Evolutionary conservation across 169 alveolate species (phyloP), one percentile per base, ranked within the genome.

Genomic region (Eimeria sp.): DNA sequence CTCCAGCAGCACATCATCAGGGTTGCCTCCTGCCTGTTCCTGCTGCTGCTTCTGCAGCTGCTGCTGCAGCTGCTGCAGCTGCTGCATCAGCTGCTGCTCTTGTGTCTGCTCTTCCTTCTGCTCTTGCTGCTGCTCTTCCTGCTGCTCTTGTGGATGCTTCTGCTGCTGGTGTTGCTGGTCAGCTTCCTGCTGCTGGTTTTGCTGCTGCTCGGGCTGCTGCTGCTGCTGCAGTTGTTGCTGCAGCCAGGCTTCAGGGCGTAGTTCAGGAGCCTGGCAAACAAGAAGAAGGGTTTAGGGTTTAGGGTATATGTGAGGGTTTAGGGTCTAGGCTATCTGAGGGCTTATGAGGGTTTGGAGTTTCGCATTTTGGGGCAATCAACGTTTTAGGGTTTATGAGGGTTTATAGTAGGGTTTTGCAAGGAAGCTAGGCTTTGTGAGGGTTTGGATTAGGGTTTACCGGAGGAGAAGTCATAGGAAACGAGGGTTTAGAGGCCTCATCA

Each of bases 1-100:
- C 84, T 75, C n/a, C 61, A 75, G 84, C 49, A 75, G 57, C 58
- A 75, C 84, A 40, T 75, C 54, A 40, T 75, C 84, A 45, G 84
- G 84, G 57, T 34, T 75, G 10, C 30, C 57, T 75, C 58, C 58
- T 75, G 84, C n/a, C 14, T 75, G 58, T 34, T 75, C 84, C 4
- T 75, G 27, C 22, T 75, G 58, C 84, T 34, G 84, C 84, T 75
- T 10, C 84, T 75, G 84, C 84, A 34, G 58, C 84, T 34, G 57
- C 58, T 75, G 34, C 57, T 75, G 84, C 84, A 34, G 84, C 30
- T 16, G 57, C 57, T 34, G 58, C 57, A 34, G 40, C 13, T 75
- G 84, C 84, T 34, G 84, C 84, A 10, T 22, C 84, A 34, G 57
- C 57, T 75, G 61, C 57, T 75, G 84, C 22, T 75, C 47, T 13